Evolutionary conservation across 305 asterid genomes (phyloP), one percentile per base, ranked within the genome.

Genomic region (Solanum chacoense): DNA sequence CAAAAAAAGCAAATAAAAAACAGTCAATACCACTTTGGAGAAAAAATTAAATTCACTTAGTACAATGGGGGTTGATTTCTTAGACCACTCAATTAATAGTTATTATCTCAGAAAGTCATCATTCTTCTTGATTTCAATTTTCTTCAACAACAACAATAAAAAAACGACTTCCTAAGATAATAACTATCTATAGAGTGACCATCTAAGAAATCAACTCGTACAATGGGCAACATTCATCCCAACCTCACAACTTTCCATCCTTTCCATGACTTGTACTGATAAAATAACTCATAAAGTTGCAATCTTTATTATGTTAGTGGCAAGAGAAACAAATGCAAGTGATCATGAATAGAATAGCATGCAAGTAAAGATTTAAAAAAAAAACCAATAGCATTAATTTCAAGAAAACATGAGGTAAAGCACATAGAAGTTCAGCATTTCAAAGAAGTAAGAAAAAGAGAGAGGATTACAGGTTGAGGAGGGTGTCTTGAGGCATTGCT

Each of bases 211-310:
- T 31, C 36, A 72, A 29, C 78, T 29, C 12, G 3, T 16, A 81
- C 24, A 42, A 77, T n/a, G 84, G 34, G 85, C 32, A 78, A 12
- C 85, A 45, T 81, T 45, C 72, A 29, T 24, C 85, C 85, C 71
- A 45, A 81, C 71, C 38, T 80, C 69, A 40, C 69, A 80, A 80
- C 69, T 26, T 40, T 5, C 37, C 69, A 26, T 32, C 80, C 35
- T 87, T 84, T n/a, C 92, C 81, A 95, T 94, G 95, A 63, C 76
- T 59, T 87, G 91, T 94, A 94, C 97, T 94, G 78, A 85, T 90
- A 40, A 94, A 86, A 59, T 84, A 88, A 29, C 91, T 72, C 97
- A 92, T 94, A 87, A 87, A 50, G 38, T 42, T 50, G 7, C 55
- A 55, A 20, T 87, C 73, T 42, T 74, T 40, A 42, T 74, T 45